Evolutionary conservation across 2,329 filamentous ascomycete species (phyloP).

Genomic region (Sporothrix schenckii): DNA sequence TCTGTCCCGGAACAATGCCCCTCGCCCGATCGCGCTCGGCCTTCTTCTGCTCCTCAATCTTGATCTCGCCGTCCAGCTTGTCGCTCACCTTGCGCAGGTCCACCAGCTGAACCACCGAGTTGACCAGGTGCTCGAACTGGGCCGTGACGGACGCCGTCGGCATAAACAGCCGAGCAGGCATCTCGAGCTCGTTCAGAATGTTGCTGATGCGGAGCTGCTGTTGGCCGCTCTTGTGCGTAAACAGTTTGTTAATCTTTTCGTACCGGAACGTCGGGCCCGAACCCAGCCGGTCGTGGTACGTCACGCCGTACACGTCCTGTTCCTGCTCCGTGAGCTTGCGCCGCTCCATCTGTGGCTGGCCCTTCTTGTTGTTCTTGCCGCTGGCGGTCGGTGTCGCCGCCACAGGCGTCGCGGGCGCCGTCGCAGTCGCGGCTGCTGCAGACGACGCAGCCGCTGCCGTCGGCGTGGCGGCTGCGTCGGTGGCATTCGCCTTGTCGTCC

Average conservation of each 20-base stretch:
- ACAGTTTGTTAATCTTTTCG: constrained; percentile 76
- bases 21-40: constrained; percentile 53
- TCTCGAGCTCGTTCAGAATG: constrained; percentile 70
- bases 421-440: constrained; percentile 42
- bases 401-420: constrained; percentile 44
- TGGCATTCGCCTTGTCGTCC: constrained; percentile 7
- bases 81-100: constrained; percentile 75
- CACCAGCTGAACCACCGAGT: constrained; percentile 68
- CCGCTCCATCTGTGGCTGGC: constrained; percentile 56
- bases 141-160: constrained; percentile 72
- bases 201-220: constrained; percentile 76
- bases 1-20: constrained; percentile 31
- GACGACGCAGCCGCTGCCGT: neutral
- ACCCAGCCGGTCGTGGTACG: constrained; percentile 80
- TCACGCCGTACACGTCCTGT: constrained; percentile 79
- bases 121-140: constrained; percentile 70
- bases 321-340: constrained; percentile 75
- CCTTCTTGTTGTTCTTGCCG: constrained; percentile 54
- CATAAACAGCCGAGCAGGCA: constrained; percentile 71
- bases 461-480: constrained; percentile 29
- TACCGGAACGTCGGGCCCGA: constrained; percentile 89
- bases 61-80: constrained; percentile 74
- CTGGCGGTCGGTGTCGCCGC: constrained; percentile 25
- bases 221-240: constrained; percentile 73
- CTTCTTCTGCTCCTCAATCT: constrained; percentile 61